Evolutionary conservation across 805 yeast species (phyloP).

Genomic region (Starmerella roubikii): DNA sequence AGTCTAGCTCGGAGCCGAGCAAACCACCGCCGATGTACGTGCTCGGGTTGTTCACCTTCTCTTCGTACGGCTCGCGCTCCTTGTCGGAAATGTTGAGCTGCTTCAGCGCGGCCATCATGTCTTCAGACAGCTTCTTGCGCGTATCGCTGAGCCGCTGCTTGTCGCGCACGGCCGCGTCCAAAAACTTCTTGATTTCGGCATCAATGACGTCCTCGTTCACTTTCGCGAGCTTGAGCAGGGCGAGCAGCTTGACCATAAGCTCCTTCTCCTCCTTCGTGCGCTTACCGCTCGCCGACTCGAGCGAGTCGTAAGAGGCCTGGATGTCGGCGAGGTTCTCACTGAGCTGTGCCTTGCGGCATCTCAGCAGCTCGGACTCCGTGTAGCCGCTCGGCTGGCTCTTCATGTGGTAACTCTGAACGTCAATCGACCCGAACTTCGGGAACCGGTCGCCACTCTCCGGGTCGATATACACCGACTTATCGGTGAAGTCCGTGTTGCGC

Average conservation of each 20-base stretch:
- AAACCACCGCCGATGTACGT: neutral
- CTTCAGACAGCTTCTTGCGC: neutral
- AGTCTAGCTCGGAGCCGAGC: neutral
- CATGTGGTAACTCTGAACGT: conserved; percentile 51
- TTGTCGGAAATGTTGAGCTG: neutral
- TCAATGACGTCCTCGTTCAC: conserved; percentile 1
- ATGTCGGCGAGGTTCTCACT: conserved; percentile 24
- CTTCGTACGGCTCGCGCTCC: neutral
- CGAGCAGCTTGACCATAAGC: conserved; percentile 4
- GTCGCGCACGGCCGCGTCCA: conserved; percentile 12
- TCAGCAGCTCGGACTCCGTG: conserved; percentile 22
- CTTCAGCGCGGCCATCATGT: neutral
- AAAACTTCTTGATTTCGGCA: conserved; percentile 11
- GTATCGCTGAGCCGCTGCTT: conserved; percentile 7
- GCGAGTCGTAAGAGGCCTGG: conserved; percentile 25
- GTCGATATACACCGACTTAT: conserved; percentile 25
- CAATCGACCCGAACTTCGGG: conserved; percentile 39
- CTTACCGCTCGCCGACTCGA: conserved; percentile 13
- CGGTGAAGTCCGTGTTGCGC: conserved; percentile 42
- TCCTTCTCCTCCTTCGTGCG: neutral
- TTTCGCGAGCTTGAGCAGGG: conserved; percentile 6
- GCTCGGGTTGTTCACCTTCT: neutral
- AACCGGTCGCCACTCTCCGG: conserved; percentile 19
- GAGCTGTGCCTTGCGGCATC: conserved; percentile 22
- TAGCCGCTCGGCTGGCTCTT: conserved; percentile 24